Base-by-base conservation (phyloP, 768 basidiomycete genomes). In the Mycena galericulata region DNA sequence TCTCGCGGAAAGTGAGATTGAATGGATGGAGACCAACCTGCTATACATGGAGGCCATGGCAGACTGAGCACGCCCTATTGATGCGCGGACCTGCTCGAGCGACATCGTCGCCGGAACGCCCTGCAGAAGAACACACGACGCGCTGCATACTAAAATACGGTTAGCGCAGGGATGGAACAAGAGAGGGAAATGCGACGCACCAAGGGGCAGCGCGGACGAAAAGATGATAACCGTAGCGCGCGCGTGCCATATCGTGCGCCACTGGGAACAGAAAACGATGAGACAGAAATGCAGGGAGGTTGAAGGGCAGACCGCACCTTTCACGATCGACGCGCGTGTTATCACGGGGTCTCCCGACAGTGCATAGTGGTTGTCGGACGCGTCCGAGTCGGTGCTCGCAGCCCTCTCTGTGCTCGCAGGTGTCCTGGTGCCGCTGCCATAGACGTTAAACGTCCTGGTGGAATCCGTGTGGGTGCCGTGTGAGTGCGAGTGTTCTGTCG, bases 31-130 rank as follows among this genome's bases (percentile, higher is more conserved):
- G 30, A 65, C 69, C 14, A 30, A 70, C 69, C 69, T 97, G 96
- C 98, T 98, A 99, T 59, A 99, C 89, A 80, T 99, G 98, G 27
- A 99, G 86, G 76, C 98, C 95, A 74, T 99, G 98, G n/a, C 30
- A 99, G 73, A 26, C 93, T 93, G 58, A 91, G 80, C 29, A 97
- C 98, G 53, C 98, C 97, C 4, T 92, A 99, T 97, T 5, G 92
- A 89, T 20, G 84, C 80, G 50, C 92, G 89, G 22, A 99, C 92
- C 71, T 91, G 89, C n/a, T 97, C 96, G 24, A 99, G 85, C 1
- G 95, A 96, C 30, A 99, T 88, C 24, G 91, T 92, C 2, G 92
- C 84, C 0, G 98, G 98, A 1, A 98, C 97, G 51, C 94, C 97
- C n/a, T n/a, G n/a, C n/a, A n/a, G n/a, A n/a, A n/a, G n/a, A n/a